These are phyloP conservation scores for Dacryopinax primogenitus DNA, from an alignment of 768 basidiomycete genomes.

Conservation along the genomic window DNA sequence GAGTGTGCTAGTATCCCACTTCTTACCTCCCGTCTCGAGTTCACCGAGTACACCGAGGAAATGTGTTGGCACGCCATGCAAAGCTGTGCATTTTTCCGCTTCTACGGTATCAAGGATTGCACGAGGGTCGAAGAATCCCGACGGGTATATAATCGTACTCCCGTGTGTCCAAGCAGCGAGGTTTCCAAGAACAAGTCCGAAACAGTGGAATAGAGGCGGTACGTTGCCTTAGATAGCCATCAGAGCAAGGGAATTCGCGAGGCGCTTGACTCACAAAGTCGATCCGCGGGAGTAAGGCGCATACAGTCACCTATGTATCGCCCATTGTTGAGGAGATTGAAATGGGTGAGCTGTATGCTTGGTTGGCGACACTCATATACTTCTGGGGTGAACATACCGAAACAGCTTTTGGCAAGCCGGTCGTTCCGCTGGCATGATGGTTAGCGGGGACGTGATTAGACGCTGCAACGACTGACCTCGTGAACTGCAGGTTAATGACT, in stretches of 20 bases:
- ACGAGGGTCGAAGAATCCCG: slow-evolving; percentile 47
- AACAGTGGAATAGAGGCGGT: slow-evolving; percentile 77
- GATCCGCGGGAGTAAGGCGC: slow-evolving; percentile 49
- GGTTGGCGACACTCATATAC: not conserved
- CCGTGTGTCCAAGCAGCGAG: slow-evolving; percentile 65
- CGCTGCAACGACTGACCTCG: slow-evolving; percentile 39
- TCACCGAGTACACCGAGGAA: slow-evolving; percentile 64
- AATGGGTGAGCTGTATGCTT: slow-evolving; percentile 52
- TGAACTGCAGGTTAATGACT: slow-evolving; percentile 73
- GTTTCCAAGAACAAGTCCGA: slow-evolving; percentile 67
- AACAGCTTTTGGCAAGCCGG: slow-evolving; percentile 69
- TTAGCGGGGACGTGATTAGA: not conserved
- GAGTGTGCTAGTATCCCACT: slow-evolving; percentile 38
- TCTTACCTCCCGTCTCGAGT: slow-evolving; percentile 41
- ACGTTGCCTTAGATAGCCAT: slow-evolving; percentile 46
- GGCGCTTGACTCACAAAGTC: slow-evolving; percentile 43
- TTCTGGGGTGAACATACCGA: slow-evolving; percentile 37
- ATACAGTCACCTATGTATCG: slow-evolving; percentile 59
- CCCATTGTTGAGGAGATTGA: slow-evolving; percentile 66
- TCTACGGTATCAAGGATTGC: slow-evolving; percentile 59
- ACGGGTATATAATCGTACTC: slow-evolving; percentile 61
- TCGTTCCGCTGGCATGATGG: slow-evolving; percentile 48
- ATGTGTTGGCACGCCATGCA: slow-evolving; percentile 80
- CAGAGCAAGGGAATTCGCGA: not conserved
- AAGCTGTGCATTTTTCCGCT: slow-evolving; percentile 56